Conservation (phyloP, 768 basidiomycete species). For the Boletus rubroflammeus region DNA sequence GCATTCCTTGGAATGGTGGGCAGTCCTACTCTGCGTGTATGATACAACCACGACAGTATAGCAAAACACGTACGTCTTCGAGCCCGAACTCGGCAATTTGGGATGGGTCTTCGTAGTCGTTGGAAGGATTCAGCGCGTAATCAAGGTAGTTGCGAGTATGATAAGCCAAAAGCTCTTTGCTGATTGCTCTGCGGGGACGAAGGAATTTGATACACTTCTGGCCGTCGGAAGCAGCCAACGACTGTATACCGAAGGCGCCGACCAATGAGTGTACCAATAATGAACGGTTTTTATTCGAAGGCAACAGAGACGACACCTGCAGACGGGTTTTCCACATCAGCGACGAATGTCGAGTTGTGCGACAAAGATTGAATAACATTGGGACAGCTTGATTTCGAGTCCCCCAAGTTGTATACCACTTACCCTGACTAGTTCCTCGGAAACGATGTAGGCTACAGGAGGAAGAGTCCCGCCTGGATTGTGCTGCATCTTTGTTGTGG, state of each 20-base stretch:
- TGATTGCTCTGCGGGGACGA: constrained; percentile 50
- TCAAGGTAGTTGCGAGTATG: constrained; percentile 74
- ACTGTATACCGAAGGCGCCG: constrained; percentile 48
- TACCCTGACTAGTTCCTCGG: constrained; percentile 55
- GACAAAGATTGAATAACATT: not conserved
- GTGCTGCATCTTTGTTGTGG: constrained; percentile 5
- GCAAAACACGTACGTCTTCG: constrained; percentile 45
- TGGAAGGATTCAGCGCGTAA: constrained; percentile 41
- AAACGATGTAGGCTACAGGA: constrained; percentile 49
- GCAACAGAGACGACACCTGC: constrained; percentile 53
- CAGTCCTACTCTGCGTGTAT: constrained; percentile 58
- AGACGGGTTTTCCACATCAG: not conserved
- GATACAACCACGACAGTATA: not conserved
- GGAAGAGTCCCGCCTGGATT: not conserved
- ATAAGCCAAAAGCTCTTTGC: constrained; percentile 58
- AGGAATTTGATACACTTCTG: constrained; percentile 41
- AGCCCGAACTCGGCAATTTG: constrained; percentile 48
- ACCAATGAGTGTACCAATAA: constrained; percentile 63
- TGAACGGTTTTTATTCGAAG: constrained; percentile 67
- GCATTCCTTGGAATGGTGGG: constrained; percentile 66
- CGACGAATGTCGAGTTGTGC: not conserved
- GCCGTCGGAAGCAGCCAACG: constrained; percentile 23
- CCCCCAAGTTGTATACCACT: not conserved
- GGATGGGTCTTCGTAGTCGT: constrained; percentile 22
- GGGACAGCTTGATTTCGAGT: not conserved